Evolutionary conservation across 1,139 yeast species (phyloP).

Genomic region (Suhomyces ambrosiae): DNA sequence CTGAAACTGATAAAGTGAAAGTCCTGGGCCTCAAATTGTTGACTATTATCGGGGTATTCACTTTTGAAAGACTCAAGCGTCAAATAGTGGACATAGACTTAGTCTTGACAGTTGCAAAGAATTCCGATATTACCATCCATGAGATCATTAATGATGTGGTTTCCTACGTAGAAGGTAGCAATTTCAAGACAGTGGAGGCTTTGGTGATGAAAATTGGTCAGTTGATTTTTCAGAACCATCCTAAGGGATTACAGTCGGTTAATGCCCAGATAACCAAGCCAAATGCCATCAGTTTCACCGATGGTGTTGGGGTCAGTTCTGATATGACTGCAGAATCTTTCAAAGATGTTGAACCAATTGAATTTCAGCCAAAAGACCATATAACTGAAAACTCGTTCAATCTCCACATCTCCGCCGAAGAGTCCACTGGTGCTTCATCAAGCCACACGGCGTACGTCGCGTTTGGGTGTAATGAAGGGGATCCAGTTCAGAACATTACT

Average conservation of each 20-base stretch:
- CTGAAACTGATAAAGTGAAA: constrained; percentile 29
- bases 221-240: constrained; percentile 47
- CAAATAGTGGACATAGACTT: constrained; percentile 74
- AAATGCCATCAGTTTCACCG: constrained; percentile 82
- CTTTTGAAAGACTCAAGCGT: constrained; percentile 78
- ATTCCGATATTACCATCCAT: constrained; percentile 35
- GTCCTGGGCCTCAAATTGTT: constrained; percentile 60
- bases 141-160: constrained; percentile 50
- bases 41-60: constrained; percentile 87
- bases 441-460: constrained; percentile 71
- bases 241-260: constrained; percentile 33
- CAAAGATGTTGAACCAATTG: constrained; percentile 27
- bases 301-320: constrained; percentile 87
- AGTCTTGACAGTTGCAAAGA: constrained; percentile 31
- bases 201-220: constrained; percentile 75
- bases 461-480: constrained; percentile 86
- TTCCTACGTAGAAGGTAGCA: constrained; percentile 66
- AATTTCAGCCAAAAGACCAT: constrained; percentile 1
- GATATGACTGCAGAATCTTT: constrained; percentile 47
- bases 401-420: constrained; percentile 19
- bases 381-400: constrained; percentile 11
- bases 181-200: constrained; percentile 92
- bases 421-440: constrained; percentile 13
- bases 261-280: constrained; percentile 76
- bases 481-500: constrained; percentile 62